Evolutionary conservation across 495 filamentous ascomycete species (phyloP).

Genomic region (Sabuloglossum arenarium): DNA sequence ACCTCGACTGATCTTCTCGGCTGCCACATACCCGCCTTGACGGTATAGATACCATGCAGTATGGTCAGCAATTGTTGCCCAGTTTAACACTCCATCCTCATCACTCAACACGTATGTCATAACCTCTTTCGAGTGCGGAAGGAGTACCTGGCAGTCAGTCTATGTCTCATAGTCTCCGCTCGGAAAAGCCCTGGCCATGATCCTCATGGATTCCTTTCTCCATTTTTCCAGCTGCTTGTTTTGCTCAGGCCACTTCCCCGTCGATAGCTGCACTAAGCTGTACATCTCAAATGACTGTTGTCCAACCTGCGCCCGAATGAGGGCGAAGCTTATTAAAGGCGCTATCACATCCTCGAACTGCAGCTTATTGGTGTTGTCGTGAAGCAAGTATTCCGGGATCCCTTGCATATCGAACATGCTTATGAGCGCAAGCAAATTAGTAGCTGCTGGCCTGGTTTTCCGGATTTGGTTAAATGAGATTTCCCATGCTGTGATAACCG

Average conservation of each 20-base stretch:
- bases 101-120: not conserved
- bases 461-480: slow-evolving; percentile 17
- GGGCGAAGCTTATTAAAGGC: slow-evolving; percentile 21
- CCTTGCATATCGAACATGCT: slow-evolving; percentile 21
- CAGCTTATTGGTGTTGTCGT: slow-evolving; percentile 9
- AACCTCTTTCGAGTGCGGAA: not conserved
- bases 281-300: slow-evolving; percentile 18
- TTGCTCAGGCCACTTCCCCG: slow-evolving; percentile 20
- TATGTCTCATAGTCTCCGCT: slow-evolving; percentile 14
- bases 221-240: slow-evolving; percentile 11
- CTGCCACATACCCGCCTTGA: not conserved
- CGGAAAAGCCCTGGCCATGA: slow-evolving; percentile 17
- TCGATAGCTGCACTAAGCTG: slow-evolving; percentile 23
- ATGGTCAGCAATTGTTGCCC: not conserved
- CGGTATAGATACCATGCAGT: not conserved
- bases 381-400: slow-evolving; percentile 20
- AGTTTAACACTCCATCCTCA: not conserved
- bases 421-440: slow-evolving; percentile 24
- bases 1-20: not conserved
- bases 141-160: slow-evolving; percentile 1
- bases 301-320: slow-evolving; percentile 13
- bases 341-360: slow-evolving; percentile 19
- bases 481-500: not conserved
- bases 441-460: slow-evolving; percentile 16
- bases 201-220: slow-evolving; percentile 15